phyloP scores from a whole-genome alignment of 306 rosid species.

The Casuarina glauca region DNA sequence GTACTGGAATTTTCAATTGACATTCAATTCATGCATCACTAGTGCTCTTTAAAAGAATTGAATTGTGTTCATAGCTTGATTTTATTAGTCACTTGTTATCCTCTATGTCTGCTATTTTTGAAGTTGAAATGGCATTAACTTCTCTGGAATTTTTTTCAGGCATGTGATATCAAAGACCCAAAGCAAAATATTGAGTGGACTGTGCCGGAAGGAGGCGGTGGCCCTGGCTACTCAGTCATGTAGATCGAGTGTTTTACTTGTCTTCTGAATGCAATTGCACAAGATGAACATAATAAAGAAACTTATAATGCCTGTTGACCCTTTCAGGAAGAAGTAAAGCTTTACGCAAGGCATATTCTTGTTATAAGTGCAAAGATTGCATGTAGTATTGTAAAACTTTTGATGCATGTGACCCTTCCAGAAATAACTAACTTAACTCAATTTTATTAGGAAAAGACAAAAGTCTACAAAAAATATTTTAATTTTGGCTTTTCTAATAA shows the following conservation, averaged over 20 bases:
- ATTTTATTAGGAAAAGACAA: too few relatives aligned
- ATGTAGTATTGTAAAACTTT: background rate
- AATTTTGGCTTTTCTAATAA: background rate
- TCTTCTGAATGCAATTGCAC: background rate
- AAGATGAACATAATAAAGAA: too few relatives aligned
- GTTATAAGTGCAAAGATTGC: too few relatives aligned
- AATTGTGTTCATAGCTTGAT: background rate
- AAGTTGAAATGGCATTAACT: background rate
- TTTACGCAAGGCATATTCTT: background rate
- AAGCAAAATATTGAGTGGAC: conserved; percentile 89
- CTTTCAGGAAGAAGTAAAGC: background rate
- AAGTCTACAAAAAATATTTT: too few relatives aligned
- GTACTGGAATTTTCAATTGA: background rate
- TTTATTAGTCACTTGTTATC: background rate
- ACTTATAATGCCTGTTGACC: background rate
- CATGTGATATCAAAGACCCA: conserved; percentile 92
- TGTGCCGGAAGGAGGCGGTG: conserved; percentile 95
- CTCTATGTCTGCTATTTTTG: too few relatives aligned
- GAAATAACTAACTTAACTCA: background rate
- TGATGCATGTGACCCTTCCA: background rate
- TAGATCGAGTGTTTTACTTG: conserved; percentile 21
- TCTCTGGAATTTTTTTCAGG: conserved; percentile 41
- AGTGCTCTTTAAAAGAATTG: background rate
- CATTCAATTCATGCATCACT: background rate
- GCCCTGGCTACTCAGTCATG: conserved; percentile 76